A percentile compares a stretch with the other conserved stretches of the same genome.
Evolutionary conservation across 805 yeast species (phyloP).

Genomic region (Cyberlindnera japonica): DNA sequence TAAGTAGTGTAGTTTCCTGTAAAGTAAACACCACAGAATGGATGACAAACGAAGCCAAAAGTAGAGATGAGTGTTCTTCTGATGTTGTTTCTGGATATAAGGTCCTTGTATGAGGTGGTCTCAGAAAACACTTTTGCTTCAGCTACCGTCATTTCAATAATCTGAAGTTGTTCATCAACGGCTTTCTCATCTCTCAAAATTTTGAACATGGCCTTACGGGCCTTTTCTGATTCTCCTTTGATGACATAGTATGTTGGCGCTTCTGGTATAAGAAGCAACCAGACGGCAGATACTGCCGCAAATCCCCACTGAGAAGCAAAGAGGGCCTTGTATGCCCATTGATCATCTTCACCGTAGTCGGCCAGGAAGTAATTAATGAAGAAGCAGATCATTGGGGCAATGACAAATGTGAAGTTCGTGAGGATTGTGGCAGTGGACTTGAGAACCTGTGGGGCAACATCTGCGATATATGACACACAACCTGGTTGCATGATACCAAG

Average conservation of each 20-base stretch:
- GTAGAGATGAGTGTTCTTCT: slow-evolving; percentile 39
- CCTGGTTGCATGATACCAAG: slow-evolving; percentile 38
- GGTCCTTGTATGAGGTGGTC: slow-evolving; percentile 35
- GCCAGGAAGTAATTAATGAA: slow-evolving; percentile 22
- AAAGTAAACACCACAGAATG: slow-evolving; percentile 44
- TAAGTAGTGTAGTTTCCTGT: slow-evolving; percentile 43
- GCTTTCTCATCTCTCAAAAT: slow-evolving; percentile 12
- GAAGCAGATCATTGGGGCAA: slow-evolving; percentile 37
- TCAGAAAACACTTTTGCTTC: slow-evolving; percentile 28
- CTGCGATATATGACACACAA: slow-evolving; percentile 37
- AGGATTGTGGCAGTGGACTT: slow-evolving; percentile 36
- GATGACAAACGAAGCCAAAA: slow-evolving; percentile 38
- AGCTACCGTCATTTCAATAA: slow-evolving; percentile 28
- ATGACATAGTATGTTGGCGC: slow-evolving; percentile 41
- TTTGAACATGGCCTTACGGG: slow-evolving; percentile 29
- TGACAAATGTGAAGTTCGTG: slow-evolving; percentile 35
- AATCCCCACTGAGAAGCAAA: slow-evolving; percentile 26
- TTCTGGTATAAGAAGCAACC: slow-evolving; percentile 37
- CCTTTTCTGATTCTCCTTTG: slow-evolving; percentile 32
- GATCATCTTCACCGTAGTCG: slow-evolving; percentile 16
- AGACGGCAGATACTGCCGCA: slow-evolving; percentile 22
- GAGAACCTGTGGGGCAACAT: slow-evolving; percentile 37
- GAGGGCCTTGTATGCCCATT: slow-evolving; percentile 34
- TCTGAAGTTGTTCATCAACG: slow-evolving; percentile 31
- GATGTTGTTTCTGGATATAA: slow-evolving; percentile 39